phyloP scores from a whole-genome alignment of 495 filamentous ascomycete species.

The Rhypophila decipiens region DNA sequence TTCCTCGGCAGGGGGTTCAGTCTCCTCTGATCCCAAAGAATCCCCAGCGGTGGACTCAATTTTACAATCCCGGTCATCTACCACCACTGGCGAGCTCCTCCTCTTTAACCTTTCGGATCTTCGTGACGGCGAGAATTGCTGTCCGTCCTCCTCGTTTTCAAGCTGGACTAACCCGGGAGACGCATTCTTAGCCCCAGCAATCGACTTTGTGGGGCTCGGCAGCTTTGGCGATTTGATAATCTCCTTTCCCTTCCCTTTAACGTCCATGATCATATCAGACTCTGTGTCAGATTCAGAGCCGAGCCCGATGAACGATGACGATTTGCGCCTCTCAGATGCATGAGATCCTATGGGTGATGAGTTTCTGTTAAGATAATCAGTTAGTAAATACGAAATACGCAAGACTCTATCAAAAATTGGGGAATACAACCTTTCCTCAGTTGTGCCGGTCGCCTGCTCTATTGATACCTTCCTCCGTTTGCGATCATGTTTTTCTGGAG shows the following conservation, averaged over 20 bases:
- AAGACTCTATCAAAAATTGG: too few relatives aligned
- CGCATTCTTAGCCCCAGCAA: neutral
- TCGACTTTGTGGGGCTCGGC: neutral
- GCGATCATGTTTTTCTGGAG: slow-evolving; percentile 6
- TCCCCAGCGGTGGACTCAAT: neutral
- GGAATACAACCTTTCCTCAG: neutral
- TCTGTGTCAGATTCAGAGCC: slow-evolving; percentile 8
- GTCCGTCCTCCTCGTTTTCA: neutral
- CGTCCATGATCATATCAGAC: slow-evolving; percentile 21
- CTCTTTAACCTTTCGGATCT: neutral
- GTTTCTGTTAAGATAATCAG: neutral
- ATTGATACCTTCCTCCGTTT: slow-evolving; percentile 13
- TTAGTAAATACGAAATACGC: too few relatives aligned
- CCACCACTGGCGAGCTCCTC: slow-evolving; percentile 2
- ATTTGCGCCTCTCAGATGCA: neutral
- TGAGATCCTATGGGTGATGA: neutral
- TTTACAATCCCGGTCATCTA: neutral
- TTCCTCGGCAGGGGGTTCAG: neutral
- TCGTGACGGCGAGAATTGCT: neutral
- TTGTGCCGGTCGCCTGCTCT: neutral
- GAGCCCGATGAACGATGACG: neutral
- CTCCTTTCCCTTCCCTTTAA: slow-evolving; percentile 28
- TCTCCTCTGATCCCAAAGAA: neutral
- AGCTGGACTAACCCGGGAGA: neutral
- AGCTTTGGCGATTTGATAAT: slow-evolving; percentile 6